Evolutionary conservation across 371 early-diverging fungal species (phyloP), one percentile per base, ranked within the genome.

Genomic region (Mucor irregularis): DNA sequence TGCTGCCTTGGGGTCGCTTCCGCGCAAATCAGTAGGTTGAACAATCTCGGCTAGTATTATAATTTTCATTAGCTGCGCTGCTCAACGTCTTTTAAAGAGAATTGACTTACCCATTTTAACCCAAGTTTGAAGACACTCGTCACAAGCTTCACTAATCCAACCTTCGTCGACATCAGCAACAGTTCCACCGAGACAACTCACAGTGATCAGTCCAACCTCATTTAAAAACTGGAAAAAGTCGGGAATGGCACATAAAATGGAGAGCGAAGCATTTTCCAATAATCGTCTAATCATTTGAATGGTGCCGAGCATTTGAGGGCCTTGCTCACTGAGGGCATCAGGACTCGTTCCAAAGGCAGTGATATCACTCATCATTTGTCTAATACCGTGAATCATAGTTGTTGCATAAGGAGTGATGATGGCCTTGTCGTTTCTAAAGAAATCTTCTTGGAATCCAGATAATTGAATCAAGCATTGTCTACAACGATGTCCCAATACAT

Each of bases 101-200:
- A n/a, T n/a, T n/a, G n/a, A 35, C 71, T 43, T 71, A 80, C 84
- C 80, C 46, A 90, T 62, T 21, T 71, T 76, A 0, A 88, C 84
- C 91, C 91, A 90, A 0, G 85, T 81, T 26, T 79, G 81, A 9
- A 90, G 68, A 24, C 87, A 80, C 45, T 88, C 85, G 45, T 90
- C 90, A 51, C 84, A 81, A 0, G 89, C 84, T 26, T 88, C 91
- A 46, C 81, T 74, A 43, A 80, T 74, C 75, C 87, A 85, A 13
- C 78, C 77, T 53, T 73, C 68, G 37, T 76, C 78, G 4, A 73
- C 66, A 19, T 84, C 83, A 10, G 63, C 70, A 5, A 80, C 76
- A 10, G 82, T 74, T 25, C 79, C 81, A 17, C 73, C 73, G 25
- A 89, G 63, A 62, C 86, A 88, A 33, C 71, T 73, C 0, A 86